Evolutionary conservation across 352 stramenopile species (phyloP).

Genomic region (Phytophthora melonis): DNA sequence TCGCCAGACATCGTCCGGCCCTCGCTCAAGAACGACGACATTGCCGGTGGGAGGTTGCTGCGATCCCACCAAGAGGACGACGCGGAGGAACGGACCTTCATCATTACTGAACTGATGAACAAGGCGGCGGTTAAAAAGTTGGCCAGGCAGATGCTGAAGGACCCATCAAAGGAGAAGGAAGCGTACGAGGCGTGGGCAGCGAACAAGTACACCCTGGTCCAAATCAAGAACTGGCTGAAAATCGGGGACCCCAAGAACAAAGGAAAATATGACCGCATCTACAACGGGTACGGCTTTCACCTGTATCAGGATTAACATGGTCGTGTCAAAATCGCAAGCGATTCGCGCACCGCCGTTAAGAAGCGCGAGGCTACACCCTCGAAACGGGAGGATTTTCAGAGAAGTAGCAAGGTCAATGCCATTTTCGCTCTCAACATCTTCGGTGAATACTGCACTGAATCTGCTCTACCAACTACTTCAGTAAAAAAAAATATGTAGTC

Average conservation of each 20-base stretch:
- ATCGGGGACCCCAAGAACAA: background rate
- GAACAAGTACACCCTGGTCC: background rate
- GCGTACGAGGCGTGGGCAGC: background rate
- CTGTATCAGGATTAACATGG: background rate
- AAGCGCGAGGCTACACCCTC: no score
- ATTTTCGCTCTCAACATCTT: no score
- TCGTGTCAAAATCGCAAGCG: background rate
- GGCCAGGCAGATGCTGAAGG: background rate
- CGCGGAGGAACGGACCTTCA: background rate
- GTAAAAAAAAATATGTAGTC: no score
- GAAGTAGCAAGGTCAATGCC: no score
- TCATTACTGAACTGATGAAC: background rate
- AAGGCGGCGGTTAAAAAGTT: background rate
- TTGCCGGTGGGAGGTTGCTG: background rate
- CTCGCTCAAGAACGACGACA: background rate
- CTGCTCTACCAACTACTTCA: no score
- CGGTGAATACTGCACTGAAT: no score
- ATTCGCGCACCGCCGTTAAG: no score
- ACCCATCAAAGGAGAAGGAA: background rate
- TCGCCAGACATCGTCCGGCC: background rate
- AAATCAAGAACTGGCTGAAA: background rate
- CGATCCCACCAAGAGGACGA: background rate
- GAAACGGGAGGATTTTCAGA: no score
- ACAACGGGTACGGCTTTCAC: background rate
- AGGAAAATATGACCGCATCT: background rate